A percentile compares a stretch with the other conserved stretches of the same genome.
phyloP scores from a whole-genome alignment of 1,284 basidiomycete genomes.

The Pseudozyma hubeiensis region DNA sequence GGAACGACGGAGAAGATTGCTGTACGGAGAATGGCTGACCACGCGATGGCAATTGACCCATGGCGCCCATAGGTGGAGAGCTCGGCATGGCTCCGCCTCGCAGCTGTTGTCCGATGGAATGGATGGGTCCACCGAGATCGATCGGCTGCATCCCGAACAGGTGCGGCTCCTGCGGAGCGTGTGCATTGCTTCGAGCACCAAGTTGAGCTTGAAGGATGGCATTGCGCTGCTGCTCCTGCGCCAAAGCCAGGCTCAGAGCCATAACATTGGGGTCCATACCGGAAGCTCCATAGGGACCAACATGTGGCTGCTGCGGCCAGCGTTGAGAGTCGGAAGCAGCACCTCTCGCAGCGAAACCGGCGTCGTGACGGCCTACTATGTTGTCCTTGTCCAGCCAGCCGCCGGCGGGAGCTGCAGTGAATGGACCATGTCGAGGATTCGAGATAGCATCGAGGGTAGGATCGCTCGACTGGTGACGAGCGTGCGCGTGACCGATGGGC shows the following conservation, averaged over 20 bases:
- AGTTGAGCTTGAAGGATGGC: slow-evolving; percentile 50
- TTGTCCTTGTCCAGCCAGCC: slow-evolving; percentile 43
- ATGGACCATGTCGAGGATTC: slow-evolving; percentile 36
- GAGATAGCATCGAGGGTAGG: slow-evolving; percentile 19
- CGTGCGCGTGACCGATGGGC: slow-evolving; percentile 54
- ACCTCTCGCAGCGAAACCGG: neutral
- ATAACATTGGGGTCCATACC: slow-evolving; percentile 43
- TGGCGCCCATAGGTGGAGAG: slow-evolving; percentile 25
- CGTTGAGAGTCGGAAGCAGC: slow-evolving; percentile 15
- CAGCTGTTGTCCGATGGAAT: slow-evolving; percentile 44
- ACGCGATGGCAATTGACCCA: slow-evolving; percentile 21
- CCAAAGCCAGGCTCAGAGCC: slow-evolving; percentile 55
- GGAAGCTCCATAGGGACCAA: slow-evolving; percentile 7
- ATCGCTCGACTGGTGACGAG: slow-evolving; percentile 35
- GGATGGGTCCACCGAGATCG: slow-evolving; percentile 26
- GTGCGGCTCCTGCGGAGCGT: slow-evolving; percentile 26
- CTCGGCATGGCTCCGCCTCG: slow-evolving; percentile 17
- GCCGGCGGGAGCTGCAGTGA: slow-evolving; percentile 39
- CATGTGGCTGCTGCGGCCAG: slow-evolving; percentile 21
- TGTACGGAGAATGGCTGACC: slow-evolving; percentile 22
- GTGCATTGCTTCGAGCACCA: slow-evolving; percentile 23
- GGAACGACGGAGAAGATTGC: slow-evolving; percentile 17
- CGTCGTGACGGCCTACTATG: slow-evolving; percentile 26
- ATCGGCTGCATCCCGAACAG: slow-evolving; percentile 45
- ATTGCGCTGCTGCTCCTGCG: slow-evolving; percentile 57